Conservation (phyloP, 192 early-diverging fungal species). For the Dimargaris cristalligena region DNA sequence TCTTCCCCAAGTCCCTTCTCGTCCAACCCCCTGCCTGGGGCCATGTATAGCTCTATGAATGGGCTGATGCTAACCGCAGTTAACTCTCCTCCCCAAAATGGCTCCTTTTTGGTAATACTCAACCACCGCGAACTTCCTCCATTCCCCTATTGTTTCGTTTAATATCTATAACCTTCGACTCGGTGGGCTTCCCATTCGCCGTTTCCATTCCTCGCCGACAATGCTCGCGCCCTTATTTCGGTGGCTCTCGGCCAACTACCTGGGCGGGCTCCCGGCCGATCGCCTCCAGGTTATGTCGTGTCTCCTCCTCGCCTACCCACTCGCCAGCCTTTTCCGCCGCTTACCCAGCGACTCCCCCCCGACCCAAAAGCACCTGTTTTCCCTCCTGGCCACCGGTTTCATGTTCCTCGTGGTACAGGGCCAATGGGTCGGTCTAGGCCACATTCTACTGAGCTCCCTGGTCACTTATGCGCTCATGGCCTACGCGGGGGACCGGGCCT, state of each 20-base stretch:
- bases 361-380: constrained; percentile 36
- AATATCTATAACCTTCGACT: too few relatives aligned
- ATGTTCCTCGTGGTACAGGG: constrained; percentile 36
- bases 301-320: constrained; percentile 36
- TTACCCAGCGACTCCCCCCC: constrained; percentile 30
- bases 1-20: too few relatives aligned
- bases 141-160: too few relatives aligned
- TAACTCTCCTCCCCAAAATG: too few relatives aligned
- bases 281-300: constrained; percentile 36
- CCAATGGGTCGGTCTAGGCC: constrained; percentile 36
- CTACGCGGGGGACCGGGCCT: constrained; percentile 17
- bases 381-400: constrained; percentile 33
- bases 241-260: constrained; percentile 18
- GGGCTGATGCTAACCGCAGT: too few relatives aligned
- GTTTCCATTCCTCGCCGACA: too few relatives aligned
- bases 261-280: constrained; percentile 35
- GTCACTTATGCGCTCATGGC: constrained; percentile 36
- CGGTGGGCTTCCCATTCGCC: too few relatives aligned
- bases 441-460: constrained; percentile 30
- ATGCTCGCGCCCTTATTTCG: constrained; percentile 2
- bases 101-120: too few relatives aligned
- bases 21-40: too few relatives aligned
- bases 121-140: too few relatives aligned
- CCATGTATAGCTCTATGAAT: too few relatives aligned
- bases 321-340: constrained; percentile 34